Conservation (phyloP, 192 early-diverging fungal genomes). For the Coemansia sp. region DNA sequence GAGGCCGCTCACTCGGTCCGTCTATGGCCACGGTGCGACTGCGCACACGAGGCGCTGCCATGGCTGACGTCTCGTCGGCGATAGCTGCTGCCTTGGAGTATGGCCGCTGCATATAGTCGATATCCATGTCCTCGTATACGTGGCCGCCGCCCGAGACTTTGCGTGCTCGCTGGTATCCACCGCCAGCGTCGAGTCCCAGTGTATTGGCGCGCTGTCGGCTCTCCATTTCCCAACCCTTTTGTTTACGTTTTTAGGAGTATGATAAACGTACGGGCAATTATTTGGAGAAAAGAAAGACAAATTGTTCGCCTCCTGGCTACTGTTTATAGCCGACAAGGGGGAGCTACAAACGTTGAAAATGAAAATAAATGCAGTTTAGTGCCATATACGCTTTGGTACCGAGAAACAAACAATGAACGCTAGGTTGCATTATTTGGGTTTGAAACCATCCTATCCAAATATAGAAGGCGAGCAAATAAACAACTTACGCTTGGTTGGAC, state of each 20-base stretch:
- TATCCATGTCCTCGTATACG: conserved; percentile 16
- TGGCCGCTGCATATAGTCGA: conserved; percentile 17
- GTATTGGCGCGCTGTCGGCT: conserved; percentile 43
- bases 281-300: not conserved
- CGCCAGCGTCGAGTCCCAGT: conserved; percentile 30
- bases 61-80: conserved; percentile 12
- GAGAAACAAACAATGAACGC: conserved; percentile 1
- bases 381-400: not conserved
- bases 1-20: conserved; percentile 9
- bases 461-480: not conserved
- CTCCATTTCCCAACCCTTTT: conserved; percentile 1
- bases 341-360: too few species aligned
- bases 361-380: not conserved
- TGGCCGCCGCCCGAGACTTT: conserved; percentile 27
- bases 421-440: not conserved
- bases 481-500: not conserved
- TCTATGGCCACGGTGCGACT: conserved; percentile 43
- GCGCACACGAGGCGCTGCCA: conserved; percentile 26
- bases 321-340: not conserved
- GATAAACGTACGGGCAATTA: not conserved
- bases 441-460: not conserved
- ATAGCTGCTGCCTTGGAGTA: conserved; percentile 24
- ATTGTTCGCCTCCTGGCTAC: not conserved
- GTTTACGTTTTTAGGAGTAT: not conserved
- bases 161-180: conserved; percentile 18